A percentile compares a stretch with the other conserved stretches of the same genome.
These are phyloP conservation scores for Xylariales sp. DNA, from an alignment of 2,329 filamentous ascomycete species.

Conservation along the genomic window DNA sequence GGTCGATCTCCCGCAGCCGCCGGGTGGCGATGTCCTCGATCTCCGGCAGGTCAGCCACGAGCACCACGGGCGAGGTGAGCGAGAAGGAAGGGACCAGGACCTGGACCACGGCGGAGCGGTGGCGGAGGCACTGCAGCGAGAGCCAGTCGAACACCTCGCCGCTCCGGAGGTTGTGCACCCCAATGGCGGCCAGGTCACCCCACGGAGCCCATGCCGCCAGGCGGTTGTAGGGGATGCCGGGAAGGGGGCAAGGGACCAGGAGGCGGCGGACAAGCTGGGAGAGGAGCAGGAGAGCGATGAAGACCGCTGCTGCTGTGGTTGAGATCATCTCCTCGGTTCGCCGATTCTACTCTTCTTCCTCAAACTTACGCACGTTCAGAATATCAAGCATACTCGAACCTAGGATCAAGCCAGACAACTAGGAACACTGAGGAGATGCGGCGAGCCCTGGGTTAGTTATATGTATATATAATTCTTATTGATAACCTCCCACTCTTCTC, in stretches of 20 bases:
- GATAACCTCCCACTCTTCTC: too few species aligned
- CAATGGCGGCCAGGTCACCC: not conserved
- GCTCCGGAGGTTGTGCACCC: not conserved
- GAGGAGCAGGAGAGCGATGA: not conserved
- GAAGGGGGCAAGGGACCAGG: not conserved
- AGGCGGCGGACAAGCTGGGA: not conserved
- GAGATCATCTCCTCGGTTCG: too few species aligned
- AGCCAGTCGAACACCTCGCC: constrained; percentile 1
- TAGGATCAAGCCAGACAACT: too few species aligned
- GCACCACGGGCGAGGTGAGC: not conserved
- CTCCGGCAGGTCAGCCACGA: not conserved
- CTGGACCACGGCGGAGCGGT: not conserved
- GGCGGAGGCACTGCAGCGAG: not conserved
- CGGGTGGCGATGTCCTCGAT: not conserved
- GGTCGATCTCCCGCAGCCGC: not conserved
- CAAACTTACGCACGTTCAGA: too few species aligned
- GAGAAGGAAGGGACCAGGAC: not conserved
- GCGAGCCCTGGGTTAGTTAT: too few species aligned
- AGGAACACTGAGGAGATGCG: too few species aligned
- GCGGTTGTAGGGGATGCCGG: not conserved
- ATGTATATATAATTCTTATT: too few species aligned
- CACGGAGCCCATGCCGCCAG: not conserved
- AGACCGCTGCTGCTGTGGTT: too few species aligned
- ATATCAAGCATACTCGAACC: too few species aligned
- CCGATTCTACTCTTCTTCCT: too few species aligned